Base-by-base conservation (phyloP, 2,329 filamentous ascomycete species). In the Neodidymelliopsis sp. region DNA sequence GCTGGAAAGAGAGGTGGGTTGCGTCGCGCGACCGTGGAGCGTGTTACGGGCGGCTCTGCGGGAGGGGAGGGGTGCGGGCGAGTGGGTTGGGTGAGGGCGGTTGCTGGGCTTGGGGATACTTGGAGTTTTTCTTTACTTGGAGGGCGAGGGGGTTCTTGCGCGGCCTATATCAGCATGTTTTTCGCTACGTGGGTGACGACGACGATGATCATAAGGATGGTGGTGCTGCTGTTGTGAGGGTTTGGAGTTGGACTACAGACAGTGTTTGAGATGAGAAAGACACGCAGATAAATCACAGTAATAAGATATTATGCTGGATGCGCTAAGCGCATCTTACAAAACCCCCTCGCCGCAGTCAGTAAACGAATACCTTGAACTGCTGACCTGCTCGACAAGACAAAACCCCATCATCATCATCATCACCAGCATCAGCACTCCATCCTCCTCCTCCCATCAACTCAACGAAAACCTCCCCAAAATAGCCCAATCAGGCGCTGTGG, bases 11-110 rank as follows among this genome's bases (percentile, higher is more conserved):
- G 5, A n/a, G 27, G 11, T 29, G 12, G 27, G 27, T 29, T n/a
- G n/a, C 35, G 40, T 41, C 18, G 35, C 25, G 40, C 47, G 23
- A 16, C 25, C 28, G 33, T 43, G 39, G 39, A n/a, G n/a, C n/a
- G 59, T 57, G 42, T 50, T 50, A 61, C 60, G 60, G 59, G 63
- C 62, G 63, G 63, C 63, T 66, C 62, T 66, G 63, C 63, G 63
- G 60, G 55, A 52, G 29, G 48, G 51, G 38, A 56, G 46, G 39
- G 25, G 6, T 20, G 30, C 16, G 30, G 25, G 34, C 31, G 4
- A 39, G 15, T 28, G 16, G 18, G 22, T 27, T 18, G 35, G 39
- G 25, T 34, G 46, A 45, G 33, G 46, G 39, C 39, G 48, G 41
- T 36, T 52, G 41, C 15, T 13, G 30, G 37, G 40, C 35, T 51